These are phyloP conservation scores for Astrothelium macrocarpum DNA, from an alignment of 495 filamentous ascomycete genomes.

Conservation along the genomic window DNA sequence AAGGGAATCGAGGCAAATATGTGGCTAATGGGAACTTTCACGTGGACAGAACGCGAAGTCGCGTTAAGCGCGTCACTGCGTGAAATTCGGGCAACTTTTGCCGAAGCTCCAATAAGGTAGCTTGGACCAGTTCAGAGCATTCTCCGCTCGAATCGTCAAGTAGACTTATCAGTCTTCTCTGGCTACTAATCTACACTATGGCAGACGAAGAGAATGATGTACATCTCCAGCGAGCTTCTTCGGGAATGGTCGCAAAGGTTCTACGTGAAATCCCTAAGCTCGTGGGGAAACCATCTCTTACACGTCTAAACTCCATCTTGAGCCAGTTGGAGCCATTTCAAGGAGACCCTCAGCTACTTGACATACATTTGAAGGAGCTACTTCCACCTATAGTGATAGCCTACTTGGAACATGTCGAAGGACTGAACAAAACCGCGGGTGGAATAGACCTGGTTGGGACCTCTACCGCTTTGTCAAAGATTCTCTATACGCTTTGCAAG, in stretches of 20 bases:
- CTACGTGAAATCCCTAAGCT: constrained; percentile 20
- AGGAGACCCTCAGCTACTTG: constrained; percentile 92
- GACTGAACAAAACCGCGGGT: constrained; percentile 19
- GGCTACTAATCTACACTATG: not conserved
- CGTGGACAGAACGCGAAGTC: not conserved
- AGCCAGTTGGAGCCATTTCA: constrained; percentile 80
- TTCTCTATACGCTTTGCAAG: constrained; percentile 90
- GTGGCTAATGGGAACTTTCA: not conserved
- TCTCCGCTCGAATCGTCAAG: no score
- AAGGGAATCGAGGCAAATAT: not conserved
- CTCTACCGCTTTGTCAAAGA: constrained; percentile 58
- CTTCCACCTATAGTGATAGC: constrained; percentile 62
- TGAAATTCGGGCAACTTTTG: not conserved
- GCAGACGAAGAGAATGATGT: constrained; percentile 30
- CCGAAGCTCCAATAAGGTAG: not conserved
- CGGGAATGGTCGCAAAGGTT: constrained; percentile 21
- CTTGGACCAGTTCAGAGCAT: no score
- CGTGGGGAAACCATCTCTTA: constrained; percentile 16
- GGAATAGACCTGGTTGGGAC: constrained; percentile 32
- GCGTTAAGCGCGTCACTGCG: not conserved
- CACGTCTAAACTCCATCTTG: constrained; percentile 13
- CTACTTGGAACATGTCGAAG: constrained; percentile 40
- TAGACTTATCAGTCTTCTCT: not conserved
- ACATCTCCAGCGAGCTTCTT: constrained; percentile 26
- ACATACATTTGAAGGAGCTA: constrained; percentile 68